Conservation (phyloP, 306 rosid species). For the Medicago arabica region DNA sequence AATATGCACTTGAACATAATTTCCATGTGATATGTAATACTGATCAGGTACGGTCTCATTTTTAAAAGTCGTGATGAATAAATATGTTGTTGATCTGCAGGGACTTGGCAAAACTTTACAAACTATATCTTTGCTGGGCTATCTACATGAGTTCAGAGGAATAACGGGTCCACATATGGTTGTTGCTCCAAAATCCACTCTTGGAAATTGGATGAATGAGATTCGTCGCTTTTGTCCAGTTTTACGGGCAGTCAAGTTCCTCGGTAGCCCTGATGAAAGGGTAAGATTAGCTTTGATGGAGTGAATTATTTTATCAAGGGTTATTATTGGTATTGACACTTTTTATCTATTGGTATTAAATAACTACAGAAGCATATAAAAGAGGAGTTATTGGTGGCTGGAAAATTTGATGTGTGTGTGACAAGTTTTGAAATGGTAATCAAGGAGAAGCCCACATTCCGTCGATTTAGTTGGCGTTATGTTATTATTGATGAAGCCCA, state of each 20-base stretch:
- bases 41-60: constrained; percentile 16
- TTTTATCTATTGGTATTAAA: constrained; percentile 13
- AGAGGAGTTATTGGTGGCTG: constrained; percentile 89
- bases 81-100: constrained; percentile 50
- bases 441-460: constrained; percentile 83
- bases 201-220: constrained; percentile 99
- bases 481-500: constrained; percentile 97
- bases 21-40: constrained; percentile 12
- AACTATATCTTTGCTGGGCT: constrained; percentile 93
- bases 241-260: constrained; percentile 87
- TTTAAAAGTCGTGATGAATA: constrained; percentile 16
- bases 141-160: constrained; percentile 93
- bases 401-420: constrained; percentile 94
- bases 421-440: constrained; percentile 99
- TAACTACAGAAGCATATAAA: constrained; percentile 75
- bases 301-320: constrained; percentile 21
- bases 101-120: constrained; percentile 98
- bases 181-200: constrained; percentile 99
- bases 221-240: constrained; percentile 92
- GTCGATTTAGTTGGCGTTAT: constrained; percentile 97
- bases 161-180: constrained; percentile 98
- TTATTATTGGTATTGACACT: constrained; percentile 7
- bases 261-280: constrained; percentile 97
- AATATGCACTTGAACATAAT: not conserved
- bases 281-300: constrained; percentile 49